These are phyloP conservation scores for Saccharomycopsis babjevae DNA, from an alignment of 805 yeast species.

Conservation along the genomic window DNA sequence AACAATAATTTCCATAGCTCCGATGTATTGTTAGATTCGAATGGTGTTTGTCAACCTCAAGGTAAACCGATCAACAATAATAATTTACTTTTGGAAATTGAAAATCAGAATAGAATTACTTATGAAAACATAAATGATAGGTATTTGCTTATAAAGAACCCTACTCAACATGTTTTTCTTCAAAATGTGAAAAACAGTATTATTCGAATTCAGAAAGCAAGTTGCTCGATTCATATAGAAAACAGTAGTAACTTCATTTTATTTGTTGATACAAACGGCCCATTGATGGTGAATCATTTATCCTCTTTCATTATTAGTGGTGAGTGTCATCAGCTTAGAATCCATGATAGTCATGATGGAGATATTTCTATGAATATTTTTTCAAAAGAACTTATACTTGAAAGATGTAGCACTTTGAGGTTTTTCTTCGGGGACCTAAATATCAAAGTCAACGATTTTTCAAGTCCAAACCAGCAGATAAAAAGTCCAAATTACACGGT, in stretches of 20 bases:
- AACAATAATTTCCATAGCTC: not conserved
- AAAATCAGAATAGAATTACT: not conserved
- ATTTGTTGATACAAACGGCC: constrained; percentile 1
- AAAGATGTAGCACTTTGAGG: not conserved
- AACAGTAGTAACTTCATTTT: not conserved
- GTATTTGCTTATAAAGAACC: not conserved
- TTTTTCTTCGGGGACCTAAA: not conserved
- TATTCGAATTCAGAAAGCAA: not conserved
- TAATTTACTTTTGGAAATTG: not conserved
- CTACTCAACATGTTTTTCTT: not conserved
- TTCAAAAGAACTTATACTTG: constrained; percentile 2
- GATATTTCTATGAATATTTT: not conserved
- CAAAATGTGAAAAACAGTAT: not conserved
- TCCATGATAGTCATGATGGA: not conserved
- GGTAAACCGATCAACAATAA: not conserved
- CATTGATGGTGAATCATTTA: constrained; percentile 1
- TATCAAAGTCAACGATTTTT: constrained; percentile 2
- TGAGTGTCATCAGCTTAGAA: constrained; percentile 5
- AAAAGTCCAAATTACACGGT: not conserved
- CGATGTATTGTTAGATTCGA: not conserved
- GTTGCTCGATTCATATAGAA: constrained; percentile 2
- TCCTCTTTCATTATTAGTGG: not conserved
- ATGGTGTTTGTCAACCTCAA: not conserved
- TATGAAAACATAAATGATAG: not conserved
- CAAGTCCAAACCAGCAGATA: not conserved